These are phyloP conservation scores for Boeremia lycopersici DNA, from an alignment of 2,329 filamentous ascomycete species.

Conservation along the genomic window DNA sequence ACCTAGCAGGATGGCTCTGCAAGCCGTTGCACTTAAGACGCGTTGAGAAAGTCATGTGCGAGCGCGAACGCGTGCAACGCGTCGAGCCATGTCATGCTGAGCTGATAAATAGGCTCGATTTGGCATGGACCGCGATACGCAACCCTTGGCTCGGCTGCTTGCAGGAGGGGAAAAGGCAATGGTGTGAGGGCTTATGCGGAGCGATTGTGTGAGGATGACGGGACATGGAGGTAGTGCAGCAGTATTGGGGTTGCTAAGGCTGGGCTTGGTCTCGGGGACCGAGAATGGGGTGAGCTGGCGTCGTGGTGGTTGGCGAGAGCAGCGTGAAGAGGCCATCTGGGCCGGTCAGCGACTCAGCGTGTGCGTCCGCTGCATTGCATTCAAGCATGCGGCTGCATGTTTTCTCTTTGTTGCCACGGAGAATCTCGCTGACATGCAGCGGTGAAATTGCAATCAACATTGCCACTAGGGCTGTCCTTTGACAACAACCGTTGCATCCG, in stretches of 20 bases:
- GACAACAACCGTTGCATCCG: constrained; percentile 1
- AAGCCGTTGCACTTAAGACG: constrained; percentile 19
- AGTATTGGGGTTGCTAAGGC: neutral
- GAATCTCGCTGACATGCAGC: neutral
- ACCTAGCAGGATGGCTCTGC: constrained; percentile 7
- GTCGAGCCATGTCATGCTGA: constrained; percentile 8
- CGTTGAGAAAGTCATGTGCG: constrained; percentile 24
- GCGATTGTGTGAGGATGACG: constrained; percentile 9
- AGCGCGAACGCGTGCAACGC: constrained; percentile 32
- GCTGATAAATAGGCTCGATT: constrained; percentile 8
- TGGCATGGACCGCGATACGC: neutral
- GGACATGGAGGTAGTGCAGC: constrained; percentile 1
- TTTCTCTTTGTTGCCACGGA: constrained; percentile 1
- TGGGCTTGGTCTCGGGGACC: neutral
- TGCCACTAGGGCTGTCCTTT: constrained; percentile 4
- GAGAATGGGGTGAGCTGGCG: neutral
- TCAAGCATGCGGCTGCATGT: constrained; percentile 1
- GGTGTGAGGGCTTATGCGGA: constrained; percentile 6
- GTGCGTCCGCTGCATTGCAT: neutral
- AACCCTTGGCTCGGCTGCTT: constrained; percentile 5
- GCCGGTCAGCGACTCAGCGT: constrained; percentile 6
- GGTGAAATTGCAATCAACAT: neutral
- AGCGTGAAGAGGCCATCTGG: constrained; percentile 1
- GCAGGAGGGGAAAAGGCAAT: constrained; percentile 11
- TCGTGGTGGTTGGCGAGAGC: neutral